Evolutionary conservation across 208 protist genomes (phyloP), one percentile per base, ranked within the genome.

Genomic region (Acanthamoeba polyphaga): DNA sequence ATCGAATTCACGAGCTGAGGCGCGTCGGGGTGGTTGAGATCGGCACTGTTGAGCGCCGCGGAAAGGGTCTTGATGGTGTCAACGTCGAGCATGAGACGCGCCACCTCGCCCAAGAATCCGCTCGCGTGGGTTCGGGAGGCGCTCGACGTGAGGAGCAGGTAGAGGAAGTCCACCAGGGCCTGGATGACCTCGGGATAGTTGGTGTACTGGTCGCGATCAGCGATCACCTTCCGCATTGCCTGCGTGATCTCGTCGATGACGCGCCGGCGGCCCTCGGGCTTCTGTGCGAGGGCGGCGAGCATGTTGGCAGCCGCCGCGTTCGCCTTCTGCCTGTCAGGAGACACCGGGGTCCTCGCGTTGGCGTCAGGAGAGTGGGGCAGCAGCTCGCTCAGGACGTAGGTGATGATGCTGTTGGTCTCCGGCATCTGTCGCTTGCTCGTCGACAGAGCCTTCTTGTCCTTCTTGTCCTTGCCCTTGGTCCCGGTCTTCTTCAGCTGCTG

Each of bases 31-130:
- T 93, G 89, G 64, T 93, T 93, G 64, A 93, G 89, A 38, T 93
- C 68, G n/a, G 55, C 89, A 19, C 60, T 80, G 43, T 80, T n/a
- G 49, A 93, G 70, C 27, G 89, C 60, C 12, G 24, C 51, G 12
- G 89, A 80, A 22, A 93, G 89, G n/a, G 68, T 53, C 70, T 93
- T 93, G 53, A 93, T 93, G 89, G 68, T 93, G 89, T 93, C 68
- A 3, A 38, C 62, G 32, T 93, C 89, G 9, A 93, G 49, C 89
- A 93, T 82, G 49, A 93, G 68, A 5, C 68, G 60, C 12, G 89
- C 60, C 29, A 93, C 68, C 89, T 93, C 89, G 34, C 43, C 64
- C 60, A 93, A 49, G 70, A 93, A 93, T 10, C 89, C 89, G 43
- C 49, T 93, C 22, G 89, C 87, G 34, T 51, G 89, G 17, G n/a